phyloP scores from a whole-genome alignment of 495 filamentous ascomycete genomes.

The Annulohypoxylon maeteangense region DNA sequence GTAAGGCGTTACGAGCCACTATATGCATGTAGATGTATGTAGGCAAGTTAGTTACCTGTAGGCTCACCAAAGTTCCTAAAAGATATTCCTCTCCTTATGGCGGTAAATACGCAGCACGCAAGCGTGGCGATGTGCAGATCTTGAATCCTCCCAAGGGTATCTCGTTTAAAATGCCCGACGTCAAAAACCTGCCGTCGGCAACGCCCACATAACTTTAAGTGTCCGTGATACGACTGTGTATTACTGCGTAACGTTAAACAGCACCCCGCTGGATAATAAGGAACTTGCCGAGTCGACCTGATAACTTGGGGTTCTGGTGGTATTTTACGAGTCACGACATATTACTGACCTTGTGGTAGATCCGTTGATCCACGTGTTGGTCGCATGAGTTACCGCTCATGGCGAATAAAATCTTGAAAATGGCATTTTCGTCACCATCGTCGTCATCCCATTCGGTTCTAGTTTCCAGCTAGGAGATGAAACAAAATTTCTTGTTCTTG shows the following conservation, averaged over 20 bases:
- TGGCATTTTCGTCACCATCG: slow-evolving; percentile 18
- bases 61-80: slow-evolving; percentile 12
- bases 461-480: slow-evolving; percentile 24
- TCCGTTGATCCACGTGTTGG: slow-evolving; percentile 38
- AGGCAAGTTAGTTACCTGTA: neutral
- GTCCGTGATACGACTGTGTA: slow-evolving; percentile 1
- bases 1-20: neutral
- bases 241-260: neutral
- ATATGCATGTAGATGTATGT: slow-evolving; percentile 4
- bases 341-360: slow-evolving; percentile 30
- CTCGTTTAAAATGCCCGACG: slow-evolving; percentile 28
- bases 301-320: neutral
- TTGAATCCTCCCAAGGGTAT: slow-evolving; percentile 17
- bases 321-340: slow-evolving; percentile 12
- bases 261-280: slow-evolving; percentile 14
- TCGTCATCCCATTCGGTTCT: slow-evolving; percentile 25
- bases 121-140: slow-evolving; percentile 21
- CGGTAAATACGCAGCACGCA: slow-evolving; percentile 6
- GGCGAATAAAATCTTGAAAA: slow-evolving; percentile 23
- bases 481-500: slow-evolving; percentile 22
- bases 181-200: slow-evolving; percentile 9
- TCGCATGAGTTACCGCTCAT: slow-evolving; percentile 18
- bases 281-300: slow-evolving; percentile 10
- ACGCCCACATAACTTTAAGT: neutral
- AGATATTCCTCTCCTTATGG: neutral